Evolutionary conservation across 805 yeast genomes (phyloP).

Genomic region (Nakazawaea populi): DNA sequence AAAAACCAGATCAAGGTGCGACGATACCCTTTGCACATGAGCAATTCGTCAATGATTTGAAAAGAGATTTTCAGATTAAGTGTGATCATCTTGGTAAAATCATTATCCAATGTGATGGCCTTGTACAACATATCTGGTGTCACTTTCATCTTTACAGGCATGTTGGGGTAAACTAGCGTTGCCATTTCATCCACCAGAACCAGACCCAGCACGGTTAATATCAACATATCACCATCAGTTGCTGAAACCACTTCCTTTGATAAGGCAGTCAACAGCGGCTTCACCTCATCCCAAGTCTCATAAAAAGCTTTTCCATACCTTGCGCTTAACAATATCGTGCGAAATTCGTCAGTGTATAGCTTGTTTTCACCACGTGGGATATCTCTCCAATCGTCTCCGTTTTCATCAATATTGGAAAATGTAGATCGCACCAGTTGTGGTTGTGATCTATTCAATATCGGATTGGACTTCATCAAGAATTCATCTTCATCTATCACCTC

Average conservation of each 20-base stretch:
- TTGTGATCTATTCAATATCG: not conserved
- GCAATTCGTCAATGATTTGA: constrained; percentile 59
- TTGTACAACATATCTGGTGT: constrained; percentile 49
- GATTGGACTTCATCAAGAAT: constrained; percentile 3
- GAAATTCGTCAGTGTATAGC: constrained; percentile 23
- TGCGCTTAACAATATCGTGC: no score
- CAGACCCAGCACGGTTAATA: constrained; percentile 34
- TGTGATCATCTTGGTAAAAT: constrained; percentile 46
- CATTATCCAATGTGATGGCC: constrained; percentile 34
- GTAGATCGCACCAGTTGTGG: constrained; percentile 1
- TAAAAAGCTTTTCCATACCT: constrained; percentile 12
- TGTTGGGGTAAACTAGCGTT: no score
- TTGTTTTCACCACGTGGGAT: constrained; percentile 56
- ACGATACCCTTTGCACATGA: constrained; percentile 63
- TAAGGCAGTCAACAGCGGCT: constrained; percentile 20
- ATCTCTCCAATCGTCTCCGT: constrained; percentile 69
- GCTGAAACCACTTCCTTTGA: constrained; percentile 19
- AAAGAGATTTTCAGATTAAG: constrained; percentile 48
- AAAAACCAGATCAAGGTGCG: constrained; percentile 62
- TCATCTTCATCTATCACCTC: constrained; percentile 9
- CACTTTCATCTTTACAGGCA: constrained; percentile 14
- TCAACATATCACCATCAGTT: constrained; percentile 30
- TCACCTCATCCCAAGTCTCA: constrained; percentile 22
- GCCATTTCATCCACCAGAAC: not conserved
- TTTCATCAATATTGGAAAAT: constrained; percentile 11